Evolutionary conservation across 2,329 filamentous ascomycete genomes (phyloP).

Genomic region (Sclerotinia borealis): DNA sequence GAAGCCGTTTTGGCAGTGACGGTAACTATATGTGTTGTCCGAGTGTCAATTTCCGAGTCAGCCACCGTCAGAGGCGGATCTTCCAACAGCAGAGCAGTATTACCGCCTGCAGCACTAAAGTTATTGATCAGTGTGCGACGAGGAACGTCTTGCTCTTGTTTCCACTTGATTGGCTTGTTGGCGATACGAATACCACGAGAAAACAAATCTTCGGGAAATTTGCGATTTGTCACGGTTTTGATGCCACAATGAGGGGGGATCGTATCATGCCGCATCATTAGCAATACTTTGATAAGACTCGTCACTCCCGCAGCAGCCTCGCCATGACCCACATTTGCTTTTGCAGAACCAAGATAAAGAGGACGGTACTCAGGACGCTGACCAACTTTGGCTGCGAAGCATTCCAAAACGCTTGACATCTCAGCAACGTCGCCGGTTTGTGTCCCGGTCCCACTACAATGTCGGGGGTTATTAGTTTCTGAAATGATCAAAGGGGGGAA

Average conservation of each 20-base stretch:
- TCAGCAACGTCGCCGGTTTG: slow-evolving; percentile 20
- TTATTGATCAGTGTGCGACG: slow-evolving; percentile 38
- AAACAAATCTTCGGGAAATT: slow-evolving; percentile 26
- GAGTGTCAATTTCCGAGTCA: not conserved
- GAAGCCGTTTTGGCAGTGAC: not conserved
- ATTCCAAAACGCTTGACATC: slow-evolving; percentile 11
- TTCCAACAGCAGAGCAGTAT: slow-evolving; percentile 14
- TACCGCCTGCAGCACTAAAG: slow-evolving; percentile 34
- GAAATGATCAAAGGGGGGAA: too few relatives aligned
- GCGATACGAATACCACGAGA: not conserved
- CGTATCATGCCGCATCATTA: slow-evolving; percentile 19
- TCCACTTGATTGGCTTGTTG: slow-evolving; percentile 27
- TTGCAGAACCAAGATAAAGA: slow-evolving; percentile 21
- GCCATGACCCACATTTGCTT: slow-evolving; percentile 26
- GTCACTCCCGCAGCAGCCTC: slow-evolving; percentile 22
- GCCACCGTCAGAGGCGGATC: slow-evolving; percentile 2
- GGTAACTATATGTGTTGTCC: not conserved
- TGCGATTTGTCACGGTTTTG: slow-evolving; percentile 19
- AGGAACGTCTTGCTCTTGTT: slow-evolving; percentile 4
- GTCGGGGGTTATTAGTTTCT: too few relatives aligned
- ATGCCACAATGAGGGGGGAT: slow-evolving; percentile 20
- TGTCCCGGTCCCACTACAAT: slow-evolving; percentile 16
- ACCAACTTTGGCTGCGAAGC: slow-evolving; percentile 23
- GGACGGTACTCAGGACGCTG: slow-evolving; percentile 14
- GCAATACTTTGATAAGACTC: slow-evolving; percentile 23